Evolutionary conservation across 345 rosid genomes (phyloP).

Genomic region (Aquilaria malaccensis): DNA sequence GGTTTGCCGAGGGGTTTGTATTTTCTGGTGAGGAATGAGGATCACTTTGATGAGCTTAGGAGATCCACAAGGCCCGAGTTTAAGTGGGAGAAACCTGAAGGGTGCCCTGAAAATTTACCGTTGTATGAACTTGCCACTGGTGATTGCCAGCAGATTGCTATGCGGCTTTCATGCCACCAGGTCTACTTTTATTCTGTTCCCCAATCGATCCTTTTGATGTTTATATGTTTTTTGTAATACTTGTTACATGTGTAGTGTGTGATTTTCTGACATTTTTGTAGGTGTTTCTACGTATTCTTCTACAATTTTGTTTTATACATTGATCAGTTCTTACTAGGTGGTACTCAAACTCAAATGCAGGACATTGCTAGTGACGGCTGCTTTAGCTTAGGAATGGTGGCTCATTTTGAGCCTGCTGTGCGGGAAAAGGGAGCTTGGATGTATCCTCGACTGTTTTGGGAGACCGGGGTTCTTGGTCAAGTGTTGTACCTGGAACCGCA

Average conservation of each 20-base stretch:
- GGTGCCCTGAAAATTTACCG: conserved; percentile 65
- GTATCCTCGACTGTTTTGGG: conserved; percentile 92
- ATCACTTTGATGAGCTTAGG: conserved; percentile 58
- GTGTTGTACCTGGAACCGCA: conserved; percentile 87
- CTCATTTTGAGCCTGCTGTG: conserved; percentile 59
- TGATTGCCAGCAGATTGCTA: conserved; percentile 55
- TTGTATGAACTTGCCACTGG: conserved; percentile 54
- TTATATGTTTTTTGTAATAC: background rate
- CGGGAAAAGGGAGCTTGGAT: conserved; percentile 58
- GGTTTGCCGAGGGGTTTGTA: conserved; percentile 75
- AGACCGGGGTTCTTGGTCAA: conserved; percentile 87
- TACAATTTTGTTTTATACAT: background rate
- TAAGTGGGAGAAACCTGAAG: conserved; percentile 73
- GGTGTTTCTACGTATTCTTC: background rate
- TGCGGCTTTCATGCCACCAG: conserved; percentile 80
- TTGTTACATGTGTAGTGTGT: background rate
- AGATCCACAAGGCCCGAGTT: conserved; percentile 44
- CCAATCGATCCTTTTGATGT: background rate
- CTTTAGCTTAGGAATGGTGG: conserved; percentile 90
- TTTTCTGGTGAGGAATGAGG: conserved; percentile 80
- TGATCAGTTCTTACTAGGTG: background rate
- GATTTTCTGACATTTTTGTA: background rate
- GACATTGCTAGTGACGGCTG: conserved; percentile 92
- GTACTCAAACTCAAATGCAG: conserved; percentile 25
- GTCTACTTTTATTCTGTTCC: conserved; percentile 18